Base-by-base conservation (phyloP, 345 rosid species). In the Tarenaya hassleriana region DNA sequence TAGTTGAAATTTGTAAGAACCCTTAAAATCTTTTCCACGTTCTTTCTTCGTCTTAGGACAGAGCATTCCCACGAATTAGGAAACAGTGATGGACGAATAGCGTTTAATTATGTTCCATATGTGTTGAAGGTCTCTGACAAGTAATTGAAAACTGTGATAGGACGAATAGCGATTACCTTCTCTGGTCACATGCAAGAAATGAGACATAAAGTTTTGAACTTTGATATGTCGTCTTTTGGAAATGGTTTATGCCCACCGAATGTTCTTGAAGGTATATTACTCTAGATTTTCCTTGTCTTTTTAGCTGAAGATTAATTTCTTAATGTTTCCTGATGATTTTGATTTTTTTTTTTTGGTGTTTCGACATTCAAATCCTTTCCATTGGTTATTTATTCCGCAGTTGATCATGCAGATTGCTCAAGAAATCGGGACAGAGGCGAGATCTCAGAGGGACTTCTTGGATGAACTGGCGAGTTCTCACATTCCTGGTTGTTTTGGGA, bases 341-440 rank as follows among this genome's bases (percentile, higher is more conserved):
- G 34, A 59, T 34, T 17, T 49, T 11, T 9, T 24, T 16, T 37
- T 58, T 52, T 19, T 20, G n/a, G 16, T 16, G 1, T 24, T 27
- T 47, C 29, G 9, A 5, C 5, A 2, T 24, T 24, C 29, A 24
- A 9, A 5, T 13, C 1, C 12, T 31, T 59, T 27, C 44, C 11
- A 7, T 31, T 66, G 39, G 10, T 47, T 5, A 20, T 11, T 61
- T 59, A 7, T 29, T n/a, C 16, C 27, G 33, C 29, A 38, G 73
- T 21, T 2, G 29, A 24, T 5, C 29, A 24, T 24, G 29, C 81
- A 91, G 96, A 87, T 91, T 41, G 98, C 96, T 58, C 74, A 81
- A 61, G 90, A 70, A 58, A 87, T 84, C 47, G 79, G 75, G 24
- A 56, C 94, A 18, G 96, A 88, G 73, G 86, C 96, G 0, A 80